Percentiles rank a stretch among this genome's conserved stretches.
phyloP scores from a whole-genome alignment of 75 land plant genomes.

The Cupressus sempervirens region DNA sequence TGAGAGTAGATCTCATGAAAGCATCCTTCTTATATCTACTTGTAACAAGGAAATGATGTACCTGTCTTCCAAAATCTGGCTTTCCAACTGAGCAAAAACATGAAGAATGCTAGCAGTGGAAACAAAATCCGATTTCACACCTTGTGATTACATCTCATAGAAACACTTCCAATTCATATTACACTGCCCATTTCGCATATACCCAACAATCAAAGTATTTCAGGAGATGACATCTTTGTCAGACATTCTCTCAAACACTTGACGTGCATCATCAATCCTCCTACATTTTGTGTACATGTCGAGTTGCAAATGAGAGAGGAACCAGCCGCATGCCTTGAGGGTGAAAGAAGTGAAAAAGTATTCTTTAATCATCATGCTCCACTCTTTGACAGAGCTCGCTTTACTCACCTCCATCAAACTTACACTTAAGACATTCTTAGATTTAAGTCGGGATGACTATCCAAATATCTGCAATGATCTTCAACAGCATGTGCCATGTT shows the following conservation, averaged over 20 bases:
- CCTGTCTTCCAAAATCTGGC: constrained; percentile 7
- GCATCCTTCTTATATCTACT: too few species aligned
- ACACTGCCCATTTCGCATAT: neutral
- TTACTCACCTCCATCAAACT: too few species aligned
- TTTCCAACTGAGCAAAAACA: neutral
- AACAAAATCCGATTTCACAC: neutral
- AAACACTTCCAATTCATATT: neutral
- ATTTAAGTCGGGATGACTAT: too few species aligned
- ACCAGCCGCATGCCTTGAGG: neutral
- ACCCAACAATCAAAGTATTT: constrained; percentile 21
- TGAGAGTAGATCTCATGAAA: too few species aligned
- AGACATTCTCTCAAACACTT: constrained; percentile 20
- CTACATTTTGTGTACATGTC: constrained; percentile 22
- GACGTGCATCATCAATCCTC: constrained; percentile 13
- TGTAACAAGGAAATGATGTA: too few species aligned
- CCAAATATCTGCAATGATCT: constrained; percentile 49
- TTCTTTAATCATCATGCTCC: neutral
- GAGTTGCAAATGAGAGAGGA: neutral
- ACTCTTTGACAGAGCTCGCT: neutral
- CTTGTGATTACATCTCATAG: too few species aligned
- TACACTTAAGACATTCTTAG: too few species aligned
- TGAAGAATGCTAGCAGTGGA: constrained; percentile 6
- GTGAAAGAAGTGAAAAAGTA: neutral
- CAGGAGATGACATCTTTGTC: constrained; percentile 17
- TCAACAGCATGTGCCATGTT: constrained; percentile 91